Evolutionary conservation across 805 yeast species (phyloP), one percentile per base, ranked within the genome.

Genomic region (Priceomyces melissophilus): DNA sequence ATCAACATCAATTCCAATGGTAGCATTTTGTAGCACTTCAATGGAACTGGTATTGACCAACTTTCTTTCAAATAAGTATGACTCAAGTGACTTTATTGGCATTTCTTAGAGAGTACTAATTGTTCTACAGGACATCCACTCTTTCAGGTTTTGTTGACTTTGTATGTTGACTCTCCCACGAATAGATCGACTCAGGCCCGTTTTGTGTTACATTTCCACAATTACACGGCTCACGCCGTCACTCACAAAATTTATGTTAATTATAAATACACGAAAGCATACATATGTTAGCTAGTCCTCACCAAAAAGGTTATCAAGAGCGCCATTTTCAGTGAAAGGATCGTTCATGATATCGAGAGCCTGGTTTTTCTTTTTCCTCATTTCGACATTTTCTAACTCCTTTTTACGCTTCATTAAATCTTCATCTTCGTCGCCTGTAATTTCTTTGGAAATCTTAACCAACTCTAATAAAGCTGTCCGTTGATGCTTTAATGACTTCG

Each of bases 1-100:
- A 48, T 79, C 85, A 10, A 82, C 93, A 58, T 89, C 96, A 34
- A 88, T 84, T 41, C 96, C 96, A 38, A 88, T 65, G 11, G 82
- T 76, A 20, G 90, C 76, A 53, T 81, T 80, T 42, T 71, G 76
- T 42, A 88, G 67, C 3, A 79, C 65, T 29, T 83, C 84, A 50
- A 87, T 68, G 10, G 91, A 81, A 47, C 76, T 65, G 13, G 81
- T 69, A 37, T 74, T 70, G 36, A 80, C 81, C 34, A 84, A 63
- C 43, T 81, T 76, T 44, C 83, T 75, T 49, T 87, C 95, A 50
- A 79, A 79, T 33, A 84, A 68, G 56, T 73, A 81, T 3, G 84
- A 71, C 53, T 86, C 93, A 42, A 86, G 71, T 3, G 87, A 75
- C 54, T 60, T 67, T 38, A 69, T 67, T 3, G 75, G 74, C 75